Evolutionary conservation across 2,329 filamentous ascomycete species (phyloP).

Genomic region (Talaromyces sp.): DNA sequence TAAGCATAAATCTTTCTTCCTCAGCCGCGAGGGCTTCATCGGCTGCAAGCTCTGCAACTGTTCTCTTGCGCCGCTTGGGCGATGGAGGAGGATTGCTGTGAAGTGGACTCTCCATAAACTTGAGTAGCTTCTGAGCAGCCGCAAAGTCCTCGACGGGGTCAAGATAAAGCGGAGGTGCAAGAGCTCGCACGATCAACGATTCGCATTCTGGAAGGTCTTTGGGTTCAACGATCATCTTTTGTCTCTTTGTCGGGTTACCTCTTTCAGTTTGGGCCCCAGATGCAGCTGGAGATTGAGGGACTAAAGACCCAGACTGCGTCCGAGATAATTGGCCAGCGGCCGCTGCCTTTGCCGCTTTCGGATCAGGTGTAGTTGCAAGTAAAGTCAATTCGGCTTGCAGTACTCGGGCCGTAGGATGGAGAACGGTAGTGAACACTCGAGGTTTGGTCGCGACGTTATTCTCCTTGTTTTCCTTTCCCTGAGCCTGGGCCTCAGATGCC

Average conservation of each 20-base stretch:
- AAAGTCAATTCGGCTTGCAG: slow-evolving; percentile 75
- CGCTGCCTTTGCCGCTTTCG: slow-evolving; percentile 52
- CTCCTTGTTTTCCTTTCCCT: slow-evolving; percentile 38
- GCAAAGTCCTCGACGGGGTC: slow-evolving; percentile 71
- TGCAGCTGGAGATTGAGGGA: slow-evolving; percentile 69
- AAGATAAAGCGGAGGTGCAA: slow-evolving; percentile 73
- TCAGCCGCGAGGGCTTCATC: slow-evolving; percentile 91
- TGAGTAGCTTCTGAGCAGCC: slow-evolving; percentile 70
- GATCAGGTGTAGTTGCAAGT: slow-evolving; percentile 71
- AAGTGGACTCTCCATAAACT: slow-evolving; percentile 72
- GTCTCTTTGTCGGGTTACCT: slow-evolving; percentile 64
- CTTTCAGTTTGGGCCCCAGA: slow-evolving; percentile 62
- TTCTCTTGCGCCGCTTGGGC: slow-evolving; percentile 89
- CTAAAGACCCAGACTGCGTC: slow-evolving; percentile 40
- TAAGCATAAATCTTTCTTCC: slow-evolving; percentile 89
- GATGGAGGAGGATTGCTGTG: slow-evolving; percentile 76
- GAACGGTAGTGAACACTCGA: slow-evolving; percentile 74
- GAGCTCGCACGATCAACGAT: slow-evolving; percentile 72
- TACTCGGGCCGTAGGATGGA: slow-evolving; percentile 80
- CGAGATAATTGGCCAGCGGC: slow-evolving; percentile 45
- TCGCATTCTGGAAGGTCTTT: slow-evolving; percentile 75
- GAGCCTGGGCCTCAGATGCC: slow-evolving; percentile 44
- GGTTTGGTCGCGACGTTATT: slow-evolving; percentile 56
- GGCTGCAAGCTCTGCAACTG: slow-evolving; percentile 89
- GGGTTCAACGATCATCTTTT: slow-evolving; percentile 78